Conservation (phyloP, 202 grass and related monocot species). For the Dendrocalamus latiflorus region DNA sequence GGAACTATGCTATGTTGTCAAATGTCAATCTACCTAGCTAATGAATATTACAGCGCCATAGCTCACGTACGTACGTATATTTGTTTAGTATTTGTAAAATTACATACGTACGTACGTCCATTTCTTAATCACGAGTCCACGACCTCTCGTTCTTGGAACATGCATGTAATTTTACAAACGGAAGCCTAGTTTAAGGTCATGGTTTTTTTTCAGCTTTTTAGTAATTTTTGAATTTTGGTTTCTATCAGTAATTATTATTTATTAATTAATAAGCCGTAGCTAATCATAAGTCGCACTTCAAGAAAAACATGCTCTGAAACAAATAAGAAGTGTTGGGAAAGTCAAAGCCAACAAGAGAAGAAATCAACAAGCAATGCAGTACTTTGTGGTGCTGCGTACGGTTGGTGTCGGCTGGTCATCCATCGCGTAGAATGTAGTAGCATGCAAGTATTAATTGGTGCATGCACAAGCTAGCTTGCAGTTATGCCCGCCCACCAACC, state of each 20-base stretch:
- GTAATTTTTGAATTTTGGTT: no score
- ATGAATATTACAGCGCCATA: not conserved
- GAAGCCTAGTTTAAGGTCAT: not conserved
- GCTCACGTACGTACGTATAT: not conserved
- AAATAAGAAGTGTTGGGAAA: not conserved
- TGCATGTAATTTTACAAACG: not conserved
- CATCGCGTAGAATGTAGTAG: slow-evolving; percentile 33
- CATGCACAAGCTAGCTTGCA: slow-evolving; percentile 3
- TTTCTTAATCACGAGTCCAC: not conserved
- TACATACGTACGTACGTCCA: no score
- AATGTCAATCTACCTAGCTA: not conserved
- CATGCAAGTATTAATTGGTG: slow-evolving; percentile 38
- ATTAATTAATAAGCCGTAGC: no score
- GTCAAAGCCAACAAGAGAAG: not conserved
- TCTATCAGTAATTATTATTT: no score
- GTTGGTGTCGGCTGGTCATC: slow-evolving; percentile 6
- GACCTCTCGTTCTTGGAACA: no score
- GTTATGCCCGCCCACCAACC: slow-evolving; percentile 24
- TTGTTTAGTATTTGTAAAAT: not conserved
- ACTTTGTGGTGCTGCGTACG: not conserved
- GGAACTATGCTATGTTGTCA: not conserved
- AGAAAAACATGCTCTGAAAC: no score
- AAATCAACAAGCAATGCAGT: not conserved
- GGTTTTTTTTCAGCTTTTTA: no score
- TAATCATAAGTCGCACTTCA: no score